Base-by-base conservation (phyloP, 2,329 filamentous ascomycete species). In the Lachnellula occidentalis region DNA sequence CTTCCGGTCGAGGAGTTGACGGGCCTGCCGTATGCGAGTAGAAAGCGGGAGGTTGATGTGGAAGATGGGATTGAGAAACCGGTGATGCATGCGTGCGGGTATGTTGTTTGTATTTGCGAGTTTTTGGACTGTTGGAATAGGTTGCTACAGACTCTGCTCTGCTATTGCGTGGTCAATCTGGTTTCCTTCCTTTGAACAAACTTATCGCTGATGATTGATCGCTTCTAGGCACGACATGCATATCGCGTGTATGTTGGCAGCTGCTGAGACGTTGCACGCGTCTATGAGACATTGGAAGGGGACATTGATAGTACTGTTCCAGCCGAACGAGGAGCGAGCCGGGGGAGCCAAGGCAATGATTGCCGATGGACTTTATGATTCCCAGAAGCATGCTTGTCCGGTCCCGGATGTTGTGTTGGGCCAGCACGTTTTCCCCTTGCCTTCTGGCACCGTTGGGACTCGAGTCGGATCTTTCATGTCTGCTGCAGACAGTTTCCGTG, bases 71-170 rank as follows among this genome's bases (percentile, higher is more conserved):
- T 71, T 0, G 70, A 74, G 51, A 76, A 77, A 50, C 78, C 79
- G 0, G 78, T 84, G 0, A 87, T 87, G 83, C 85, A 87, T 67
- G 83, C 83, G 21, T 87, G 83, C 65, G 85, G 84, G 27, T 31
- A 31, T 31, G 27, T 31, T 11, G 11, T 31, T 31, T 31, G 9
- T 9, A 31, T 31, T 31, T 2, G 27, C 27, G 8, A 31, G 9
- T 27, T 2, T 27, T 27, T 27, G 27, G 27, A 9, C 27, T 31
- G 3, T 11, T 31, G 11, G 27, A 31, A 31, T 9, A 31, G 2
- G 9, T 31, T 31, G 9, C 27, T 31, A 11, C 27, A 31, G 27
- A 9, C 11, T 31, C 11, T 9, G 11, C 27, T 31, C 27, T 31
- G 27, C 1, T 11, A 3, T 31, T 31, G 9, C 7, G 8, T 31